Percentiles rank a stretch among this genome's conserved stretches.
phyloP scores from a whole-genome alignment of 495 filamentous ascomycete genomes.

The Daldinia decipiens region DNA sequence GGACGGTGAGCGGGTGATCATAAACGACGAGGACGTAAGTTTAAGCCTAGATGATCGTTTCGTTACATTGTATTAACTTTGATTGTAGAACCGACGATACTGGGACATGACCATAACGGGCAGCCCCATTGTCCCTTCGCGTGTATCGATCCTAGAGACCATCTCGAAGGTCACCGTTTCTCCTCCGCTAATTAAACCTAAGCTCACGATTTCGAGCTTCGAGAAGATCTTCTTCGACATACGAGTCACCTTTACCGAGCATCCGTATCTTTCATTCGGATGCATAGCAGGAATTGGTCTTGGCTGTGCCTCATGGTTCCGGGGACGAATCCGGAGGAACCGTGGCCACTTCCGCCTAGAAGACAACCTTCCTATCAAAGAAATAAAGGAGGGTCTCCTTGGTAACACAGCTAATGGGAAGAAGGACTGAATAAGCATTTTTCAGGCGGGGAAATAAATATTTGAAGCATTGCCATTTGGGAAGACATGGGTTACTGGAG shows the following conservation, averaged over 20 bases:
- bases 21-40: slow-evolving; percentile 97
- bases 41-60: background rate
- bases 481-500: slow-evolving; percentile 39
- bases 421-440: slow-evolving; percentile 69
- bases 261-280: slow-evolving; percentile 76
- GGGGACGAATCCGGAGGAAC: slow-evolving; percentile 65
- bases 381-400: slow-evolving; percentile 66
- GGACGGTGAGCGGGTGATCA: slow-evolving; percentile 90
- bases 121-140: slow-evolving; percentile 84
- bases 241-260: slow-evolving; percentile 70
- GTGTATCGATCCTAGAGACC: slow-evolving; percentile 95
- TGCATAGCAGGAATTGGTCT: slow-evolving; percentile 66
- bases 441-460: slow-evolving; percentile 25
- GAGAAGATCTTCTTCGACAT: slow-evolving; percentile 83
- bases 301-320: slow-evolving; percentile 62
- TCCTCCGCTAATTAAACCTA: slow-evolving; percentile 85
- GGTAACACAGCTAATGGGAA: slow-evolving; percentile 72
- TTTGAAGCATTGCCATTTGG: slow-evolving; percentile 34
- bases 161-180: slow-evolving; percentile 76
- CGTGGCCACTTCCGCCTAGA: slow-evolving; percentile 81
- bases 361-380: slow-evolving; percentile 68
- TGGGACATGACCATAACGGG: slow-evolving; percentile 94
- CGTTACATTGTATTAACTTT: slow-evolving; percentile 20
- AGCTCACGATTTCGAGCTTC: slow-evolving; percentile 82
- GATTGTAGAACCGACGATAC: slow-evolving; percentile 80